A percentile compares a stretch with the other conserved stretches of the same genome.
Evolutionary conservation across 805 yeast species (phyloP).

Genomic region (Wickerhamiella azyma): DNA sequence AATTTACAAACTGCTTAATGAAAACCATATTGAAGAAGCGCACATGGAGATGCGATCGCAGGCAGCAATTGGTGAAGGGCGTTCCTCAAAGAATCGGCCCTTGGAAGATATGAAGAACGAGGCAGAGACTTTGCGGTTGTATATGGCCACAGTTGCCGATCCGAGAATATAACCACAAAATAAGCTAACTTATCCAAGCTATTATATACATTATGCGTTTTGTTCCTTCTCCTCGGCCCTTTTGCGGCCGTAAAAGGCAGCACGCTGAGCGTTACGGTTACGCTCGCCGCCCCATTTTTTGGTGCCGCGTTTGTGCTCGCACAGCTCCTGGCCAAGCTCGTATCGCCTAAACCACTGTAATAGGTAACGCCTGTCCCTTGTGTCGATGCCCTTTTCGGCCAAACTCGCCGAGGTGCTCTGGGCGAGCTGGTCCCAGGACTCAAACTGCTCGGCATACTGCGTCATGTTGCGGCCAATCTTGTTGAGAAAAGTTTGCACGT

Average conservation of each 20-base stretch:
- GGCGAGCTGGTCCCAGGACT: slow-evolving; percentile 61
- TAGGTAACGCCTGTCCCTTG: slow-evolving; percentile 50
- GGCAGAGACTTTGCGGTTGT: slow-evolving; percentile 37
- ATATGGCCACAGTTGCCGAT: slow-evolving; percentile 16
- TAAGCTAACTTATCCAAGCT: not conserved
- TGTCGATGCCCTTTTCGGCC: slow-evolving; percentile 68
- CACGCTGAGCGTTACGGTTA: slow-evolving; percentile 50
- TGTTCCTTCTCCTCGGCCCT: slow-evolving; percentile 21
- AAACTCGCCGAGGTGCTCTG: slow-evolving; percentile 38
- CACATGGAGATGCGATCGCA: slow-evolving; percentile 22
- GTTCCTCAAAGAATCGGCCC: slow-evolving; percentile 48
- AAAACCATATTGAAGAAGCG: slow-evolving; percentile 35
- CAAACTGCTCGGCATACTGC: slow-evolving; percentile 58
- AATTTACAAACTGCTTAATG: slow-evolving; percentile 53
- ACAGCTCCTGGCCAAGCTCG: slow-evolving; percentile 40
- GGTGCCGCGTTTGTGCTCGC: slow-evolving; percentile 50
- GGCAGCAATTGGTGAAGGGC: slow-evolving; percentile 28
- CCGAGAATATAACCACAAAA: slow-evolving; percentile 6
- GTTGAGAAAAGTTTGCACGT: slow-evolving; percentile 57
- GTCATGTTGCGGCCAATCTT: slow-evolving; percentile 62
- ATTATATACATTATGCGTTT: slow-evolving; percentile 2
- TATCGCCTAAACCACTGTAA: slow-evolving; percentile 58
- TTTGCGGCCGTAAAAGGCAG: slow-evolving; percentile 28
- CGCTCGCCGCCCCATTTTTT: slow-evolving; percentile 83
- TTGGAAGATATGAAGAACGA: slow-evolving; percentile 58